phyloP scores from a whole-genome alignment of 495 filamentous ascomycete species.

The Schizothecium vesticola region DNA sequence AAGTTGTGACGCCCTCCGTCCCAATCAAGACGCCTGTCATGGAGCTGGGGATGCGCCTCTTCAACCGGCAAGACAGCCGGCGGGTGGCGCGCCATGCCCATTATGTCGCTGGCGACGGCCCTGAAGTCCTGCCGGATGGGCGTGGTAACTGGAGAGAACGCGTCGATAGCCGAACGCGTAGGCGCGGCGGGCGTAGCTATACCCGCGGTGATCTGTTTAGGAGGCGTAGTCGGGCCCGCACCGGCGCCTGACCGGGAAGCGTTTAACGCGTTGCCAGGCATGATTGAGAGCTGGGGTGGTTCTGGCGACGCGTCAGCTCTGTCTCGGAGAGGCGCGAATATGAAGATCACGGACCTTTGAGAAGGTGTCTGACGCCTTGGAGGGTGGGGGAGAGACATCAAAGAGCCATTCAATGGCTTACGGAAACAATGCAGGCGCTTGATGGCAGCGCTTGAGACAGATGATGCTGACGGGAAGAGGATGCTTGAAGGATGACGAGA shows the following conservation, averaged over 20 bases:
- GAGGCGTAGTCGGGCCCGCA: background rate
- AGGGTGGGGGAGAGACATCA: background rate
- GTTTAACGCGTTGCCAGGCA: background rate
- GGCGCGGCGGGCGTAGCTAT: background rate
- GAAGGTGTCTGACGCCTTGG: background rate
- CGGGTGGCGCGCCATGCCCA: background rate
- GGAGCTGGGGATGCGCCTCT: background rate
- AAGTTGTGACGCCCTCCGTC: background rate
- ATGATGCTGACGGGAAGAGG: background rate
- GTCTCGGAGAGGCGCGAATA: background rate
- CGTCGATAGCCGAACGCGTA: too few relatives aligned
- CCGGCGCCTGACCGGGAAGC: background rate
- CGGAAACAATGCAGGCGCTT: background rate
- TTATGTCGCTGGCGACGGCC: background rate
- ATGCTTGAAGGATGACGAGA: background rate
- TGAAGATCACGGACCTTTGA: background rate
- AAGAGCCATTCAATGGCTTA: background rate
- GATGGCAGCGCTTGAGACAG: background rate
- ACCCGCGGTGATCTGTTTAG: background rate
- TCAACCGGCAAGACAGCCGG: background rate
- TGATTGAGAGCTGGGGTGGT: background rate
- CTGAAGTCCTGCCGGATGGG: background rate
- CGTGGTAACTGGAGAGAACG: too few relatives aligned
- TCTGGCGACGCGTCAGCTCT: background rate
- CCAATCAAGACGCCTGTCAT: background rate